Base-by-base conservation (phyloP, 2,329 filamentous ascomycete genomes). In the Cadophora sp. region DNA sequence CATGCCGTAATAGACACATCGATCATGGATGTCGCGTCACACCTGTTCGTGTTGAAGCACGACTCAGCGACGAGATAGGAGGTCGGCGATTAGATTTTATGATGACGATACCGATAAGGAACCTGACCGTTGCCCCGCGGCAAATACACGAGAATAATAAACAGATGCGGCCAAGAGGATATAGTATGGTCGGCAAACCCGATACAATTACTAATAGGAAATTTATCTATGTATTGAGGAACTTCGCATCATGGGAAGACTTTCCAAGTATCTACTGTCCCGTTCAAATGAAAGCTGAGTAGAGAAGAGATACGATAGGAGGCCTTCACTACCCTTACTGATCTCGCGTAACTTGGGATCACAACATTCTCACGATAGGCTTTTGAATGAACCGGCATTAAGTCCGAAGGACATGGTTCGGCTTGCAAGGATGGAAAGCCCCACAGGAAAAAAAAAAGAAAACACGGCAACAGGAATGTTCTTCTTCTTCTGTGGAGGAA, bases 81-180 rank as follows among this genome's bases (percentile, higher is more conserved):
- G 56, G 34, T 63, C n/a, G 60, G 65, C 64, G 64, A 48, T 66
- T 56, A 66, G 59, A 46, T 62, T 62, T n/a, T n/a, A n/a, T 4
- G 61, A 68, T 68, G 66, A 64, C 61, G 66, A 62, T 64, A 12
- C 65, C 40, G 64, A 69, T 63, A 65, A 67, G 62, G 37, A 65
- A 53, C 40, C 64, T 31, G 46, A 62, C 56, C 50, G 43, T 11
- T 59, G 34, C 26, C 11, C 34, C 31, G 51, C 27, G 31, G 51
- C 51, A 55, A 8, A 48, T 55, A 3, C 12, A 43, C n/a, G 34
- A 59, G 56, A 34, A 59, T 43, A 59, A 40, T n/a, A 27, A 59
- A 43, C 56, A 12, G 34, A 43, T 26, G 56, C 43, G 40, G 5
- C 40, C 6, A 12, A 6, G 34, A 59, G 19, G 19, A 11, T 29